Evolutionary conservation across 495 filamentous ascomycete genomes (phyloP).

Genomic region (Trichoderma gamsii): DNA sequence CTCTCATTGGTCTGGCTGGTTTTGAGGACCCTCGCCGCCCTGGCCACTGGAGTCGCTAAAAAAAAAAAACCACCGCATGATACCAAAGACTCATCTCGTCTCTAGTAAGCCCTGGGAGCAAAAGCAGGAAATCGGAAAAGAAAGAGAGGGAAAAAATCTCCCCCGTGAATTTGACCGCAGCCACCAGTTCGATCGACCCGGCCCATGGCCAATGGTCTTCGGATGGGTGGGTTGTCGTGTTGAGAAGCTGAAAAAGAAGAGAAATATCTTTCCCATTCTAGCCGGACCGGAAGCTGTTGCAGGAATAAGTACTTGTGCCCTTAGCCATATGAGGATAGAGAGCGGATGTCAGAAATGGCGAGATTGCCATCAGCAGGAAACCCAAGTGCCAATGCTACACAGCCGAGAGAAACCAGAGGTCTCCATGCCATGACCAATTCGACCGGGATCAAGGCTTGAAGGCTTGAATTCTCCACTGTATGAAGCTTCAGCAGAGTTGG

Average conservation of each 20-base stretch:
- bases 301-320: background rate
- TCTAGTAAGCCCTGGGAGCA: constrained; percentile 1
- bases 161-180: background rate
- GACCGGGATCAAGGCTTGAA: background rate
- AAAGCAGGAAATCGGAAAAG: background rate
- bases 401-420: background rate
- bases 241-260: background rate
- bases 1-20: constrained; percentile 14
- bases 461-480: background rate
- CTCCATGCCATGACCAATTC: background rate
- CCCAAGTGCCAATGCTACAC: background rate
- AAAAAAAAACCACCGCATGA: background rate
- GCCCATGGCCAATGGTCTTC: background rate
- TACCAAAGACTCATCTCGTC: constrained; percentile 3
- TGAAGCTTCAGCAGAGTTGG: background rate
- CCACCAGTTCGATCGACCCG: background rate
- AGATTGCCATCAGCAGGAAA: background rate
- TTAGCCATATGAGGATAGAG: background rate
- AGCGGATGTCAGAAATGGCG: background rate
- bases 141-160: background rate
- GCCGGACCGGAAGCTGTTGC: background rate
- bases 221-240: background rate
- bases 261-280: background rate
- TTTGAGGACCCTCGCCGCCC: constrained; percentile 12
- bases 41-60: constrained; percentile 13